Conservation (phyloP, 202 grass and related monocot species). For the Brachypodium distachyon region DNA sequence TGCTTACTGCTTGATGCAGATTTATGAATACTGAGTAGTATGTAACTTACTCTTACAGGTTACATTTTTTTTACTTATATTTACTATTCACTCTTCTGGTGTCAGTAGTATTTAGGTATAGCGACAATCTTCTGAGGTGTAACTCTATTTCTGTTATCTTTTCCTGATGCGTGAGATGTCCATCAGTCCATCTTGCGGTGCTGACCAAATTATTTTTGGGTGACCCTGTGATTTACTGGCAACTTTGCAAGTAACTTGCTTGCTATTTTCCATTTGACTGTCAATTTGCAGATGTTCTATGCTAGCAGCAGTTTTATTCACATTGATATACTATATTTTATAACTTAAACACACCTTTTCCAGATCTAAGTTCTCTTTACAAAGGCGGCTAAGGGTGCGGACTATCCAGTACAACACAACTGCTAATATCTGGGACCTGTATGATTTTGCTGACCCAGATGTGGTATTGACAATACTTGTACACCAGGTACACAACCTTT, state of each 20-base stretch:
- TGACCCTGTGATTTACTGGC: neutral
- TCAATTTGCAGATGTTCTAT: constrained; percentile 7
- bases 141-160: neutral
- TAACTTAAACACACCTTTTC: neutral
- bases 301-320: neutral
- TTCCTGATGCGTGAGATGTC: neutral
- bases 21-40: neutral
- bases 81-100: neutral
- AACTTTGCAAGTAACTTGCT: neutral
- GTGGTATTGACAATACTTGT: constrained; percentile 59
- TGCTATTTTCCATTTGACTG: neutral
- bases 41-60: neutral
- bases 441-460: constrained; percentile 77
- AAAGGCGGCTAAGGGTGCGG: constrained; percentile 61
- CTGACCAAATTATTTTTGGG: neutral
- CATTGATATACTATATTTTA: constrained; percentile 5
- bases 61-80: neutral
- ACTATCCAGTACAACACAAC: constrained; percentile 57
- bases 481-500: constrained; percentile 51
- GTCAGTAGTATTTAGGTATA: neutral
- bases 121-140: neutral
- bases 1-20: neutral
- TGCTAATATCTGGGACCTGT: constrained; percentile 56
- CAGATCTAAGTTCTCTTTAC: constrained; percentile 47
- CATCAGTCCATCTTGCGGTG: neutral